Percentiles rank a stretch among this genome's conserved stretches.
phyloP scores from a whole-genome alignment of 2,329 filamentous ascomycete genomes.

The Simplicillium sp. region DNA sequence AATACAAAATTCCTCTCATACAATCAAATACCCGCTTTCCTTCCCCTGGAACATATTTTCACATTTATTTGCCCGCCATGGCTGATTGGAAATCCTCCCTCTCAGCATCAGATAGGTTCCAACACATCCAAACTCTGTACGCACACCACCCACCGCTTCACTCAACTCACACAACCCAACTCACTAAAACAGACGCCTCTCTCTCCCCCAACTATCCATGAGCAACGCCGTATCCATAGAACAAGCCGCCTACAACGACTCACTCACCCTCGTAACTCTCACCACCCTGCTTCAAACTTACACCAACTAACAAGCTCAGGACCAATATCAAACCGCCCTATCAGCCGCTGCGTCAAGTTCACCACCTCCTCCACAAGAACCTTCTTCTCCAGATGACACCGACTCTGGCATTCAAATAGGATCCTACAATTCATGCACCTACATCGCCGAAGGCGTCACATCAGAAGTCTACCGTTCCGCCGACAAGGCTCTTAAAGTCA shows the following conservation, averaged over 20 bases:
- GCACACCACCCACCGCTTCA: not conserved
- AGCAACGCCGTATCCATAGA: constrained; percentile 55
- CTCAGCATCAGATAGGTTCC: constrained; percentile 3
- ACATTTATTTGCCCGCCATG: no score
- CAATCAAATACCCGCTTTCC: no score
- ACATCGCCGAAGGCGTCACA: constrained; percentile 60
- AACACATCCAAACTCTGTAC: constrained; percentile 15
- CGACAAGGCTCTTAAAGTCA: constrained; percentile 70
- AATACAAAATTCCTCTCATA: no score
- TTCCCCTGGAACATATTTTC: no score
- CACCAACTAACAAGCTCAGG: constrained; percentile 28
- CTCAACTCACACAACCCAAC: no score
- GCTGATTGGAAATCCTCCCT: constrained; percentile 4
- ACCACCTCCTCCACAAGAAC: constrained; percentile 1
- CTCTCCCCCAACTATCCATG: constrained; percentile 18
- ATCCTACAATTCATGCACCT: constrained; percentile 40
- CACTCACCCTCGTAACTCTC: constrained; percentile 40
- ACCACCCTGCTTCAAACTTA: constrained; percentile 6
- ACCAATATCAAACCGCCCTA: constrained; percentile 40
- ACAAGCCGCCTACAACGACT: constrained; percentile 49
- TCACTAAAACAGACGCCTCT: constrained; percentile 16
- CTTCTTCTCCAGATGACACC: constrained; percentile 3
- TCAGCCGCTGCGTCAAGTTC: constrained; percentile 7
- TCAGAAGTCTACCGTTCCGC: constrained; percentile 71
- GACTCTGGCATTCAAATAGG: constrained; percentile 39